Conservation (phyloP, 75 land plant genomes). For the Azolla pinnata region DNA sequence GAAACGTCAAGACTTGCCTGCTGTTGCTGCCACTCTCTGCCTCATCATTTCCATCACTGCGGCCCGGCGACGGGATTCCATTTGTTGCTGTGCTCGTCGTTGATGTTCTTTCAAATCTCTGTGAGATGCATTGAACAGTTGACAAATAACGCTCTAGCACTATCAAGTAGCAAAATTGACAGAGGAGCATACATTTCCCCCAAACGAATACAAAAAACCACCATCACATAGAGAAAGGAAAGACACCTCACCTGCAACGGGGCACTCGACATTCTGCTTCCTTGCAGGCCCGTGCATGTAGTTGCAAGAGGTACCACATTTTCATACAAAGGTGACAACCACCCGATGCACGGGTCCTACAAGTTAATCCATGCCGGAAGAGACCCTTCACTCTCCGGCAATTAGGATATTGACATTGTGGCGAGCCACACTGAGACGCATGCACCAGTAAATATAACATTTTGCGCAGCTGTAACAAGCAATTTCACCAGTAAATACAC, state of each 20-base stretch:
- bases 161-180: too few species aligned
- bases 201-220: conserved; percentile 13
- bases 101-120: conserved; percentile 40
- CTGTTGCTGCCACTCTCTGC: conserved; percentile 34
- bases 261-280: conserved; percentile 84
- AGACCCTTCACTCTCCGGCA: conserved; percentile 86
- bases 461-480: conserved; percentile 18
- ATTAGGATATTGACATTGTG: conserved; percentile 33
- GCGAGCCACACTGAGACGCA: conserved; percentile 22
- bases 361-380: conserved; percentile 77
- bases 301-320: conserved; percentile 89
- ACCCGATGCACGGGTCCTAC: conserved; percentile 69
- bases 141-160: too few species aligned
- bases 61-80: conserved; percentile 34
- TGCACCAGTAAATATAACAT: conserved; percentile 32
- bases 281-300: conserved; percentile 91
- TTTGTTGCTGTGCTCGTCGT: conserved; percentile 29
- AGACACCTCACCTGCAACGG: conserved; percentile 68
- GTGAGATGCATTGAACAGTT: too few species aligned
- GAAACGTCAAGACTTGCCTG: not conserved
- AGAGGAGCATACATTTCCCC: too few species aligned
- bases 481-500: not conserved
- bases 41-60: conserved; percentile 46
- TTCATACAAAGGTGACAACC: conserved; percentile 77
- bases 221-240: conserved; percentile 14